phyloP scores from a whole-genome alignment of 192 early-diverging fungal species.

The Jimgerdemannia lactiflua region DNA sequence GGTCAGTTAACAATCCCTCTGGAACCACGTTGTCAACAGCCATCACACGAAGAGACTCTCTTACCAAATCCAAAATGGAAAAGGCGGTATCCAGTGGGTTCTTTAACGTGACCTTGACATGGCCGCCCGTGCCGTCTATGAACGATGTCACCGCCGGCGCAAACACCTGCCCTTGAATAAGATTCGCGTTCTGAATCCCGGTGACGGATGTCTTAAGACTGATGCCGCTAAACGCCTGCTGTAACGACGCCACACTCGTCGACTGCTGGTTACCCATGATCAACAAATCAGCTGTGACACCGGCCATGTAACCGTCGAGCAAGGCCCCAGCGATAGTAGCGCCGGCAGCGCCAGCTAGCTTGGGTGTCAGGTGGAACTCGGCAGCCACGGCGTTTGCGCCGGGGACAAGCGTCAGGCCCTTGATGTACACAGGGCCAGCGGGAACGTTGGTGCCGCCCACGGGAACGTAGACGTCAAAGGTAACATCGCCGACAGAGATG shows the following conservation, averaged over 20 bases:
- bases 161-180: no score
- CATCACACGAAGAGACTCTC: no score
- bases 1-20: no score
- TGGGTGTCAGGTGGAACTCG: constrained; percentile 36
- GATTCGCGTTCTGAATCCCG: constrained; percentile 9
- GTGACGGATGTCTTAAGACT: constrained; percentile 30
- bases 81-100: no score
- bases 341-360: neutral
- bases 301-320: constrained; percentile 40
- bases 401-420: constrained; percentile 39
- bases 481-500: constrained; percentile 45
- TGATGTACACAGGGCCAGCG: constrained; percentile 41
- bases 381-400: constrained; percentile 40
- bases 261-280: constrained; percentile 16
- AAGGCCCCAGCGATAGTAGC: constrained; percentile 19
- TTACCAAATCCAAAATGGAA: no score
- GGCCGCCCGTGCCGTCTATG: no score
- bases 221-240: constrained; percentile 38
- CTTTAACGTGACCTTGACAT: no score
- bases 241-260: constrained; percentile 37
- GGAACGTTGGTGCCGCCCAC: constrained; percentile 6
- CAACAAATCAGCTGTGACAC: constrained; percentile 27
- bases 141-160: no score
- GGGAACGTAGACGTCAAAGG: constrained; percentile 35
- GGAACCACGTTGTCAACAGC: no score